phyloP scores from a whole-genome alignment of 768 basidiomycete genomes.

The Macrocybe gigantea region DNA sequence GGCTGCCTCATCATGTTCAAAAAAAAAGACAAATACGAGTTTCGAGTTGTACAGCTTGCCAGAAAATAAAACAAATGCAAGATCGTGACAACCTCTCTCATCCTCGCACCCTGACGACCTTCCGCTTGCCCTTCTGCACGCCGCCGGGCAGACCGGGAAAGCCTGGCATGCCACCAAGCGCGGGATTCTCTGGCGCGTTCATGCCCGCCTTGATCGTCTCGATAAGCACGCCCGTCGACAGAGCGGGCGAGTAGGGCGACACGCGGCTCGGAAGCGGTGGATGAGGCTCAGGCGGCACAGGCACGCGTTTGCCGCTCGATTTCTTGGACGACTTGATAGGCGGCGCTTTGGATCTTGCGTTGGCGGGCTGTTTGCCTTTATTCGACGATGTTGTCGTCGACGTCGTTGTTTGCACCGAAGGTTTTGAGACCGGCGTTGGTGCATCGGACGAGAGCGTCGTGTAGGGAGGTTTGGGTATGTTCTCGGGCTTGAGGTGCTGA shows the following conservation, averaged over 20 bases:
- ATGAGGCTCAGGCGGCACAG: conserved; percentile 71
- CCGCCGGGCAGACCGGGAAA: conserved; percentile 34
- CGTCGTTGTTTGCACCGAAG: conserved; percentile 21
- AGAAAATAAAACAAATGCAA: not conserved
- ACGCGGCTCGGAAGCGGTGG: conserved; percentile 70
- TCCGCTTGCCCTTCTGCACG: conserved; percentile 70
- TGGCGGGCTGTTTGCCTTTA: conserved; percentile 49
- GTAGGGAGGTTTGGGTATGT: conserved; percentile 61
- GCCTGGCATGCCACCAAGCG: conserved; percentile 24
- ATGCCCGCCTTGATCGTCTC: conserved; percentile 85
- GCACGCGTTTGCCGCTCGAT: conserved; percentile 41
- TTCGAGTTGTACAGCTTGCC: too few relatives aligned
- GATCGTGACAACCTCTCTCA: too few relatives aligned
- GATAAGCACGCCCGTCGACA: conserved; percentile 72
- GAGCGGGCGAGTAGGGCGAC: conserved; percentile 74
- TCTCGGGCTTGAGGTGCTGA: conserved; percentile 73
- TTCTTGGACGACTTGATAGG: conserved; percentile 18
- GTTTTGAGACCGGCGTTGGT: conserved; percentile 23
- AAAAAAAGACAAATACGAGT: too few relatives aligned
- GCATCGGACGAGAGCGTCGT: conserved; percentile 24
- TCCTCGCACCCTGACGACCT: conserved; percentile 70
- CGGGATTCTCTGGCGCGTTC: conserved; percentile 54
- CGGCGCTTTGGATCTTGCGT: conserved; percentile 38
- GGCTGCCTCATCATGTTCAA: too few relatives aligned
- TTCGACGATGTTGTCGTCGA: conserved; percentile 23